Evolutionary conservation across 2,329 filamentous ascomycete genomes (phyloP).

Genomic region (Chaetomiaceae sp.): DNA sequence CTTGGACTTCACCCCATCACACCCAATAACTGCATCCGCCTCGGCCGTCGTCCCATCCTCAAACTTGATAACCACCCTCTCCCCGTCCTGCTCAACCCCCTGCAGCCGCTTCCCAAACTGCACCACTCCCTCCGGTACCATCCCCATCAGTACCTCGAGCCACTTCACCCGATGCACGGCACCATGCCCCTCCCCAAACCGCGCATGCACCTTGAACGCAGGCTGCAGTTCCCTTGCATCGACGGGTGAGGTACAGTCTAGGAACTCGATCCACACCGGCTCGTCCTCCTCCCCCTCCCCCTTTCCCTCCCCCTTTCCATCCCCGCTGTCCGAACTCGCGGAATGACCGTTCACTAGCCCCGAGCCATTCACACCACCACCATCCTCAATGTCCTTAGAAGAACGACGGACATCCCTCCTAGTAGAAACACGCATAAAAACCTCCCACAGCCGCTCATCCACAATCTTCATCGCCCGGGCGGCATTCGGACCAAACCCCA

Average conservation of each 20-base stretch:
- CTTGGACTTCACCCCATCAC: constrained; percentile 58
- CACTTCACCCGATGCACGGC: constrained; percentile 28
- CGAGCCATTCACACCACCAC: too few species aligned
- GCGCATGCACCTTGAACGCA: constrained; percentile 22
- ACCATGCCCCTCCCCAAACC: constrained; percentile 18
- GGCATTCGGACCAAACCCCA: constrained; percentile 35
- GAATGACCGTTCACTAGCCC: too few species aligned
- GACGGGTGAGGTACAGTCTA: constrained; percentile 24
- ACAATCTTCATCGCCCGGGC: constrained; percentile 31
- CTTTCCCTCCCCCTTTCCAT: constrained; percentile 27
- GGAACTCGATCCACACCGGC: constrained; percentile 19
- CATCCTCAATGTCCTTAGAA: too few species aligned
- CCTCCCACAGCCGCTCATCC: constrained; percentile 28
- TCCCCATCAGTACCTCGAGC: constrained; percentile 27
- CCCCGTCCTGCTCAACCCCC: constrained; percentile 26
- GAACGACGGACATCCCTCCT: constrained; percentile 17
- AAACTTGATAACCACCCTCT: constrained; percentile 23
- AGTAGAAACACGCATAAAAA: constrained; percentile 30
- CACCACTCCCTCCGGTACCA: constrained; percentile 23
- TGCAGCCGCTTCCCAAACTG: constrained; percentile 30
- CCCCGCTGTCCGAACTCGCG: too few species aligned
- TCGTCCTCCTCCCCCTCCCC: not conserved
- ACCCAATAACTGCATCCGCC: constrained; percentile 44
- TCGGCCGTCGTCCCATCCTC: constrained; percentile 28
- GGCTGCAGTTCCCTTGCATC: constrained; percentile 15